Base-by-base conservation (phyloP, 2,329 filamentous ascomycete genomes). In the Xylaria sp. region DNA sequence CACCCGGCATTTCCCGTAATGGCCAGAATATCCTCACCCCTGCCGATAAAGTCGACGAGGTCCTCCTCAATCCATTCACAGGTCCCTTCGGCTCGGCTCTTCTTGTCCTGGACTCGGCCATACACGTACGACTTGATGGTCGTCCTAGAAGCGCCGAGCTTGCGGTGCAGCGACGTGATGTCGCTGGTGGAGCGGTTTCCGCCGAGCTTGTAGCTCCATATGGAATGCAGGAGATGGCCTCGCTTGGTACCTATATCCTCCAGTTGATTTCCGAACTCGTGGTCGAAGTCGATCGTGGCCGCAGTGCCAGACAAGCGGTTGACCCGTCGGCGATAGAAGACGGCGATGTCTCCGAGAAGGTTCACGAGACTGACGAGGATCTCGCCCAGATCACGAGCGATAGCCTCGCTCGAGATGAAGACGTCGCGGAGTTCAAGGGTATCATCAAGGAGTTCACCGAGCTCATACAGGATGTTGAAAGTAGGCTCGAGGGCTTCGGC, bases 11-110 rank as follows among this genome's bases (percentile, higher is more conserved):
- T 64, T 1, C 72, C 72, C 4, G 69, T 72, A 24, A 76, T 61
- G 8, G 66, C 69, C 16, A 76, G 57, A 0, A 73, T 54, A 42
- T 71, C 70, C 3, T 74, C 68, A 1, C 63, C 61, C 44, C 69
- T 66, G 16, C 66, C 55, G 16, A 74, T 62, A 53, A 75, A 76
- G 4, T 72, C 67, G 1, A 65, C 56, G 2, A 76, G 60, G 22
- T 67, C 64, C 1, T 61, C 62, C 53, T 71, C 69, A 42, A 75
- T 63, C 74, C 74, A 76, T 37, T 71, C 66, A 52, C 74, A 75
- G 0, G 73, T 75, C 41, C 72, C 73, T 22, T 75, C 72, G 0
- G 72, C 68, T 0, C 72, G 69, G 34, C 71, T 66, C 16, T 72
- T 66, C 44, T 70, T 72, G 40, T 75, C 72, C 2, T 68, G 61